Percentiles rank a stretch among this genome's conserved stretches.
These are phyloP conservation scores for Hypoxylon perforatum DNA, from an alignment of 495 filamentous ascomycete genomes.

Conservation along the genomic window DNA sequence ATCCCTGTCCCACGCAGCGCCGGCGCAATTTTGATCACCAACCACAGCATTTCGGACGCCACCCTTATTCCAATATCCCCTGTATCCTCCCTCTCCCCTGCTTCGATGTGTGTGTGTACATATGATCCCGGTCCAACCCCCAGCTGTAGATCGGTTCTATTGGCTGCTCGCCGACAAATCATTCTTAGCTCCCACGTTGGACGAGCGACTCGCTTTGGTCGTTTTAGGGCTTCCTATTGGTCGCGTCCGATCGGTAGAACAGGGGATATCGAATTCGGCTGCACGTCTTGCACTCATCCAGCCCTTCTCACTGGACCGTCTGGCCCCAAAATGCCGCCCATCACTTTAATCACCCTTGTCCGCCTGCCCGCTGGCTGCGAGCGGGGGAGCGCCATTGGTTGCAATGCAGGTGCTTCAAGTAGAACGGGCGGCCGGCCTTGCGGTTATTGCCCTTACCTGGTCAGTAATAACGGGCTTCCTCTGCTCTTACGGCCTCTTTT, in stretches of 20 bases:
- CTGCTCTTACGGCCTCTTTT: slow-evolving; percentile 32
- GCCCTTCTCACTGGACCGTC: slow-evolving; percentile 44
- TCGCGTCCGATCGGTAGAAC: slow-evolving; percentile 28
- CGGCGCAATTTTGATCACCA: slow-evolving; percentile 29
- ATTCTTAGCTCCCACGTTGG: slow-evolving; percentile 28
- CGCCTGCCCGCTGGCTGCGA: slow-evolving; percentile 31
- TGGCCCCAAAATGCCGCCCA: slow-evolving; percentile 44
- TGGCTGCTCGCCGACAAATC: slow-evolving; percentile 37
- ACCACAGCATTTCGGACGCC: slow-evolving; percentile 20
- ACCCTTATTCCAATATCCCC: slow-evolving; percentile 12
- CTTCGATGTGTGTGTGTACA: no score
- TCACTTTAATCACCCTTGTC: slow-evolving; percentile 36
- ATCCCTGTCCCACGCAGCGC: slow-evolving; percentile 35
- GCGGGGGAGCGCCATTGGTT: slow-evolving; percentile 41
- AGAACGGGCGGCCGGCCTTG: slow-evolving; percentile 10
- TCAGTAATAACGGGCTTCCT: slow-evolving; percentile 36
- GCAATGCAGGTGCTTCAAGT: slow-evolving; percentile 34
- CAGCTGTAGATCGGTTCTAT: slow-evolving; percentile 29
- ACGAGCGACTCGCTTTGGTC: slow-evolving; percentile 40
- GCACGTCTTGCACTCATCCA: slow-evolving; percentile 46
- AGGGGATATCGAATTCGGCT: slow-evolving; percentile 26
- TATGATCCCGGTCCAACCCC: slow-evolving; percentile 16
- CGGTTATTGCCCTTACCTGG: slow-evolving; percentile 20
- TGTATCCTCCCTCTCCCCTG: slow-evolving; percentile 2
- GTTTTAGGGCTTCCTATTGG: slow-evolving; percentile 39